Evolutionary conservation across 352 stramenopile genomes (phyloP).

Genomic region (Phytopythium vexans): DNA sequence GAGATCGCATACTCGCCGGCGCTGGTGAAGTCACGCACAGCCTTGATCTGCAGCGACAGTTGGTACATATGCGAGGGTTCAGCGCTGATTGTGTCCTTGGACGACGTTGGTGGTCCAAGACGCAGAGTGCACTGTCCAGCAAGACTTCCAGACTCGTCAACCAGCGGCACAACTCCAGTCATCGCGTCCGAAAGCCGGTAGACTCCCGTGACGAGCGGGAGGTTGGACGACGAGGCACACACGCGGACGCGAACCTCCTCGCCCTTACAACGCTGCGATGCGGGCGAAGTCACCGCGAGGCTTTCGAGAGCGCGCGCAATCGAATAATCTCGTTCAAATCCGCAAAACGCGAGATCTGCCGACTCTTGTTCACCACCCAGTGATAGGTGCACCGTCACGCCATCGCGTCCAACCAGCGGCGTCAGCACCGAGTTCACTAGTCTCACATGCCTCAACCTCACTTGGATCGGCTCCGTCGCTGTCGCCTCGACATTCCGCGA

Average conservation of each 20-base stretch:
- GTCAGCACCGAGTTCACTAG: background rate
- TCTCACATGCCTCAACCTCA: background rate
- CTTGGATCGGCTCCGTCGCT: too few species aligned
- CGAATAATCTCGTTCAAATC: constrained; percentile 3
- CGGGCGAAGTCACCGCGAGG: background rate
- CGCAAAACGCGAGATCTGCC: constrained; percentile 2
- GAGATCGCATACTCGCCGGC: constrained; percentile 25
- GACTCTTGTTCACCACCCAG: background rate
- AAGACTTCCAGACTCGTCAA: background rate
- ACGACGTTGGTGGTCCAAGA: background rate
- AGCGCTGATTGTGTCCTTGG: too few species aligned
- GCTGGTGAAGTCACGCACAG: constrained; percentile 22
- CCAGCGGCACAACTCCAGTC: background rate
- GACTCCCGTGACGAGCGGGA: background rate
- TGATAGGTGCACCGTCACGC: background rate
- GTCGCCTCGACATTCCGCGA: too few species aligned
- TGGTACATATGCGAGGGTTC: constrained; percentile 25
- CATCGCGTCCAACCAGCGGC: background rate
- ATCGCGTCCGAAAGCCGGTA: background rate
- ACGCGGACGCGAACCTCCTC: background rate
- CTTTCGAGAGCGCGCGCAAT: background rate
- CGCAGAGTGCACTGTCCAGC: background rate
- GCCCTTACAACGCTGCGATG: background rate
- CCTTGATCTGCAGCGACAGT: constrained; percentile 38
- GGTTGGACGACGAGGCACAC: background rate